phyloP scores from a whole-genome alignment of 2,329 filamentous ascomycete genomes.

The Cladosporium sp. region DNA sequence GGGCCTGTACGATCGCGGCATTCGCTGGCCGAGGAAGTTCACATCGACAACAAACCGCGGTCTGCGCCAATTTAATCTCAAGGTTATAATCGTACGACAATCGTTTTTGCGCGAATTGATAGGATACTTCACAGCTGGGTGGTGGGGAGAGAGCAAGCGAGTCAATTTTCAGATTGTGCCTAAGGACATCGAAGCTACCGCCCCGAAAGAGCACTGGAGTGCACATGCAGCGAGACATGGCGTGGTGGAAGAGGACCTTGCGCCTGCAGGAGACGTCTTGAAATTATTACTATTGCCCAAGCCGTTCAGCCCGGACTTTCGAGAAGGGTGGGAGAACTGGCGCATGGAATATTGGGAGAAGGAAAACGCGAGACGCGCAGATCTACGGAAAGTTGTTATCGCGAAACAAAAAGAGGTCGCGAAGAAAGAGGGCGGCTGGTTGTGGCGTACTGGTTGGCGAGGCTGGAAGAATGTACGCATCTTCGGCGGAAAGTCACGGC shows the following conservation, averaged over 20 bases:
- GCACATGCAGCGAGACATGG: slow-evolving; percentile 38
- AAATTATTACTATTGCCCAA: slow-evolving; percentile 89
- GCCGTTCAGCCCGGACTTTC: slow-evolving; percentile 89
- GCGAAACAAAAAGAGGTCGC: slow-evolving; percentile 68
- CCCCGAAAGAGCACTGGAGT: slow-evolving; percentile 62
- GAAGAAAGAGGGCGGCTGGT: slow-evolving; percentile 69
- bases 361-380: slow-evolving; percentile 83
- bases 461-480: slow-evolving; percentile 45
- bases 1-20: slow-evolving; percentile 92
- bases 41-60: slow-evolving; percentile 86
- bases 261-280: slow-evolving; percentile 85
- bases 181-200: slow-evolving; percentile 47
- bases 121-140: slow-evolving; percentile 43
- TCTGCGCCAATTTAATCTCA: slow-evolving; percentile 89
- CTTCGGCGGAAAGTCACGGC: slow-evolving; percentile 29
- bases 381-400: slow-evolving; percentile 69
- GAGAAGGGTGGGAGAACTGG: slow-evolving; percentile 96
- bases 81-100: slow-evolving; percentile 84
- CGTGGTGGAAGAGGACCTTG: slow-evolving; percentile 78
- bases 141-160: slow-evolving; percentile 33
- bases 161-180: slow-evolving; percentile 40
- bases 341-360: slow-evolving; percentile 94
- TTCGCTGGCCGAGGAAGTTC: slow-evolving; percentile 92
- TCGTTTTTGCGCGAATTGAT: slow-evolving; percentile 79
- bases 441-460: slow-evolving; percentile 84